Percentiles rank a stretch among this genome's conserved stretches.
Evolutionary conservation across 495 filamentous ascomycete species (phyloP).

Genomic region (Hyaloscypha hepaticicola): DNA sequence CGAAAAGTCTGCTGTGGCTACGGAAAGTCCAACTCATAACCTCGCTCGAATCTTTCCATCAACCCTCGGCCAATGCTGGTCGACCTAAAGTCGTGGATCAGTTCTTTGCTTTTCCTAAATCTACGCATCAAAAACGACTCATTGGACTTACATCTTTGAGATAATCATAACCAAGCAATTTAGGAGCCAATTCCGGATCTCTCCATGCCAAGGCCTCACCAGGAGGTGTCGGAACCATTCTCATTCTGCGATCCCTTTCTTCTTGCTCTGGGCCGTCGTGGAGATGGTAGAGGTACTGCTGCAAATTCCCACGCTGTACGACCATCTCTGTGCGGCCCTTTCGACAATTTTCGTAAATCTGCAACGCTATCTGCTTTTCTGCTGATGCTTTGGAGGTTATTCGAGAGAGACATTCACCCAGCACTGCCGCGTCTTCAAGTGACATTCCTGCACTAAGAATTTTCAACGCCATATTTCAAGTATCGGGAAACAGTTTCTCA

Average conservation of each 20-base stretch:
- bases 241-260: conserved; percentile 48
- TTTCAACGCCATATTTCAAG: not conserved
- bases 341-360: conserved; percentile 54
- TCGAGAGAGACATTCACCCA: conserved; percentile 41
- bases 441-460: conserved; percentile 30
- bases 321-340: conserved; percentile 53
- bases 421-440: conserved; percentile 46
- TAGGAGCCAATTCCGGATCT: conserved; percentile 51
- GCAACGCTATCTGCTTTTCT: conserved; percentile 45
- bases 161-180: conserved; percentile 55
- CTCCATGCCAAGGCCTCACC: conserved; percentile 54
- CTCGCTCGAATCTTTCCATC: conserved; percentile 2
- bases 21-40: not conserved
- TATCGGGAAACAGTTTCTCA: not conserved
- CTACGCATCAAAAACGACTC: not conserved
- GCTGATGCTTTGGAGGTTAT: conserved; percentile 31
- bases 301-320: conserved; percentile 49
- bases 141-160: conserved; percentile 42
- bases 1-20: not conserved
- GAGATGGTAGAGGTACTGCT: conserved; percentile 58
- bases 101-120: not conserved
- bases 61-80: conserved; percentile 1
- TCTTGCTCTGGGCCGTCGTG: conserved; percentile 51
- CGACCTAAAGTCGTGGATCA: conserved; percentile 6
- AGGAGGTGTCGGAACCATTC: conserved; percentile 39